Evolutionary conservation across 2,329 filamentous ascomycete genomes (phyloP), one percentile per base, ranked within the genome.

Genomic region (Graphium sp.): DNA sequence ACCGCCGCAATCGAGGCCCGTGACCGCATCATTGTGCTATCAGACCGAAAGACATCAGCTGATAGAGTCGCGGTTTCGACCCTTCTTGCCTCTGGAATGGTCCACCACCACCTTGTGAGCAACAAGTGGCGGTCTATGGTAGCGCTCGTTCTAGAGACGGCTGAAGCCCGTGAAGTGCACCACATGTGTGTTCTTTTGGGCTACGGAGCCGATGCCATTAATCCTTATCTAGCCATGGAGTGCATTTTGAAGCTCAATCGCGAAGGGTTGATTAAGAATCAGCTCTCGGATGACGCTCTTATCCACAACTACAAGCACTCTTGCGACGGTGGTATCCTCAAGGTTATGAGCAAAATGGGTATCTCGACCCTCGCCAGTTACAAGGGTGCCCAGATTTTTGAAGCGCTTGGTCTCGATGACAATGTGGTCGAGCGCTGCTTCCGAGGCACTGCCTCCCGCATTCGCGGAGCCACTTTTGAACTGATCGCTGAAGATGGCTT

Each of bases 271-370:
- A 91, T 94, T 52, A 78, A 84, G 52, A 93, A 91, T 66, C 79
- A 89, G 52, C 60, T 93, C 24, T 68, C 66, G 13, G 71, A 89
- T 33, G 76, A 92, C 35, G 67, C 75, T 43, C 72, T 94, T 32
- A 85, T 94, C 40, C 74, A 77, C 43, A 95, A 95, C 60, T 95
- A 94, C 66, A 92, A 91, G 59, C 81, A 91, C 53, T 94, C 87
- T 36, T 87, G 81, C 43, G 85, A 94, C 41, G 87, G 87, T 46
- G 87, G 87, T 58, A 93, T 95, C 38, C 63, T 95, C 38, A 95
- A 95, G 56, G 87, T 95, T 50, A 95, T 95, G 87, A 89, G 79
- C 52, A 95, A 95, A 65, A 95, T 95, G 87, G 87, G 87, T 60
- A 95, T 95, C 38, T 94, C 87, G 6, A 95, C 87, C 18, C 63